Base-by-base conservation (phyloP, 2,329 filamentous ascomycete genomes). In the Diaporthe eres region DNA sequence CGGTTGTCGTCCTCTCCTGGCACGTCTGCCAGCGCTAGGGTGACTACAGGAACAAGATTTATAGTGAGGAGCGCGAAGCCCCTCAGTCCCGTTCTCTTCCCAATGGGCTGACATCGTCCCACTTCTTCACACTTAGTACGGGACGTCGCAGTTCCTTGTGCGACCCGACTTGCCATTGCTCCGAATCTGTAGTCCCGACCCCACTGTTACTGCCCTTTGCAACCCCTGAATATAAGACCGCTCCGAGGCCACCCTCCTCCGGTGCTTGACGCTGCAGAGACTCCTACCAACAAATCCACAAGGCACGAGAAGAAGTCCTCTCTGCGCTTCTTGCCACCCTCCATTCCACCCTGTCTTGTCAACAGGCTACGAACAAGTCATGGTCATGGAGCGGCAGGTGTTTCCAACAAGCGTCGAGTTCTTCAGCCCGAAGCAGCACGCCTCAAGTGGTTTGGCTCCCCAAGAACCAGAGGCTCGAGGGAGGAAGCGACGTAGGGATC, bases 391-490 rank as follows among this genome's bases (percentile, higher is more conserved):
- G n/a, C 70, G 51, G 42, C 47, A 42, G 28, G 42, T 37, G 2
- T 47, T 58, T 9, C 51, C 58, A 39, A 31, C 60, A 47, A 68
- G 57, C 28, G 8, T 39, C 67, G 72, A 74, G 28, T 67, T 75
- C 70, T 65, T 70, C 44, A 57, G 39, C 7, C 22, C 39, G 44
- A 71, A 73, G 55, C 71, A 60, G 19, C 47, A 61, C 57, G 17
- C 47, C 75, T 80, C 49, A 74, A 78, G 42, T 61, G 79, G n/a
- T 17, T 74, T 82, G 51, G 78, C 81, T 9, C 80, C 82, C 0
- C 80, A 81, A 7, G 83, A 85, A 47, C 80, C 82, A 10, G 83
- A 85, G 44, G 72, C 76, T n/a, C 83, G 84, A 61, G 84, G 83
- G 31, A 81, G 84, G 8, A 85, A 85, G 77, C 80, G 84, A 72